These are phyloP conservation scores for Phytopythium cucurbitacearum DNA, from an alignment of 352 stramenopile species.

Conservation along the genomic window DNA sequence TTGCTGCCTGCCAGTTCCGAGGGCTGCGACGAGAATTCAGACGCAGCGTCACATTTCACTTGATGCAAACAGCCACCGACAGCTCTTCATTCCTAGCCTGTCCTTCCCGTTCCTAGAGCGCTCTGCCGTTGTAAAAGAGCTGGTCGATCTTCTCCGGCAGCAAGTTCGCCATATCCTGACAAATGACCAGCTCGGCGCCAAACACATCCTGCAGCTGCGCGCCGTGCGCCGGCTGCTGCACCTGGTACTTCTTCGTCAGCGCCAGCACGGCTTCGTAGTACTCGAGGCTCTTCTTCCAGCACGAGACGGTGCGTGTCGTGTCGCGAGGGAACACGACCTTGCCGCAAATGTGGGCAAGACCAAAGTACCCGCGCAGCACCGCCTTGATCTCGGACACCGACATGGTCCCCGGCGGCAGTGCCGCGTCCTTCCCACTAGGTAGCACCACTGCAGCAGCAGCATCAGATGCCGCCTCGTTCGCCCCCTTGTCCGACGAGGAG, in stretches of 20 bases:
- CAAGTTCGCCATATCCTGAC: conserved; percentile 53
- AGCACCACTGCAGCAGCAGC: no score
- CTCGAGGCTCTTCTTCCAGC: conserved; percentile 54
- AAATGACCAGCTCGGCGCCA: conserved; percentile 51
- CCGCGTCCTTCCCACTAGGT: conserved; percentile 8
- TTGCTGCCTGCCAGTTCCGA: no score
- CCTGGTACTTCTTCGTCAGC: conserved; percentile 36
- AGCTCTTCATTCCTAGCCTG: no score
- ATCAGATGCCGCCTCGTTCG: conserved; percentile 11
- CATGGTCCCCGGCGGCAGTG: conserved; percentile 32
- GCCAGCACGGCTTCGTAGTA: conserved; percentile 44
- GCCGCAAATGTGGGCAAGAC: conserved; percentile 53
- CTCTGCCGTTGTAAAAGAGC: conserved; percentile 60
- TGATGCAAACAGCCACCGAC: no score
- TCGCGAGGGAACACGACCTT: conserved; percentile 42
- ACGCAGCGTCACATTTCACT: background rate
- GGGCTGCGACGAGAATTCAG: no score
- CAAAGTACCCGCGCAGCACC: conserved; percentile 54
- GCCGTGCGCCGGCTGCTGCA: conserved; percentile 12
- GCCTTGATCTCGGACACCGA: conserved; percentile 34
- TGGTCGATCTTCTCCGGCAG: conserved; percentile 80
- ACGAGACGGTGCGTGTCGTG: conserved; percentile 43
- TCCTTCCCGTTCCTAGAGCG: conserved; percentile 18
- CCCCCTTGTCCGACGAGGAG: conserved; percentile 7
- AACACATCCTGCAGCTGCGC: conserved; percentile 30